Evolutionary conservation across 2,329 filamentous ascomycete genomes (phyloP), one percentile per base, ranked within the genome.

Genomic region (Chrysosphaeria jannelii): DNA sequence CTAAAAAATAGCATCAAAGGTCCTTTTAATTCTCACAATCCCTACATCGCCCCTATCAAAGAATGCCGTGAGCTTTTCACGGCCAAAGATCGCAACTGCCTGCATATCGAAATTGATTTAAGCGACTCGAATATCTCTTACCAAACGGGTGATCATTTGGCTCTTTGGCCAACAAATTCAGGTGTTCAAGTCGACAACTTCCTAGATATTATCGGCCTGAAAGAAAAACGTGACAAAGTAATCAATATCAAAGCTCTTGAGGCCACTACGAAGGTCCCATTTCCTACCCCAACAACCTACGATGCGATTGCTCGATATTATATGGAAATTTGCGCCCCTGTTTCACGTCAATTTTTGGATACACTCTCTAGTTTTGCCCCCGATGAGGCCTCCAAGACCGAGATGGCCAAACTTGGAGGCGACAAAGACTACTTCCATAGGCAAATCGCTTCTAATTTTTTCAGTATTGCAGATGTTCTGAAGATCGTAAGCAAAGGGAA

Each of bases 381-480:
- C 17, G 70, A 65, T 36, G 79, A 93, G 26, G 55, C 59, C 8
- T 56, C 64, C 43, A 91, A 90, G 24, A 60, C 69, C 20, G 78
- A 91, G 44, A 74, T 93, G 59, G 60, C 63, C 35, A 76, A 70
- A 39, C 62, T 93, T 21, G 85, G 85, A 37, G 66, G 57, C 32
- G 85, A 97, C 49, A 91, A 88, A 50, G 79, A 90, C 33, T 81
- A 88, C 39, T 97, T 97, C 57, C 68, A 79, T 27, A 59, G 76
- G 28, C 74, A 81, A 48, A 67, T 90, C 30, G 62, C 61, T 34
- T 59, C 63, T 35, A 65, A 76, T 37, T 71, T 72, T 43, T 68
- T 76, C 47, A 97, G 90, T 49, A 76, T 97, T 36, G 69, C 76
- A 8, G 71, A 88, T 37, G 61, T 85, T 23, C 57, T 97, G 19